Conservation (phyloP, 192 early-diverging fungal species). For the Allomyces javanicus region DNA sequence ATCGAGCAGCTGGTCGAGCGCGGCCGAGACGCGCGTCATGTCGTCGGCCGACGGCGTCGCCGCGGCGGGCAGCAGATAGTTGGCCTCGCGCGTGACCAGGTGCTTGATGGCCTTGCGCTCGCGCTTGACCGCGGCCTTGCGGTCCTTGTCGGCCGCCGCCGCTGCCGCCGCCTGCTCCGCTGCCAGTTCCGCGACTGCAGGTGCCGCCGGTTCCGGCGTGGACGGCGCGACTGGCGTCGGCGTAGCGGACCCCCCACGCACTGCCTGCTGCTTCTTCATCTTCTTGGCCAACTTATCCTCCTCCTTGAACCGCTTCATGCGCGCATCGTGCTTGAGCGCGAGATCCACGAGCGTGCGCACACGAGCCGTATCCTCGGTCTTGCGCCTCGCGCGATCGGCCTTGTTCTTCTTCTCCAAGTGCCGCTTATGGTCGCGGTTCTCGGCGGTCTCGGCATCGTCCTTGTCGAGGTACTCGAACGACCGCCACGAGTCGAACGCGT, state of each 20-base stretch:
- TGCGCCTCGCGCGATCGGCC: constrained; percentile 68
- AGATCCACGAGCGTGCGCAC: constrained; percentile 37
- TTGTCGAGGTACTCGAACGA: constrained; percentile 96
- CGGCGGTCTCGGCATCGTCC: constrained; percentile 45
- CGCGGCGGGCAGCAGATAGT: constrained; percentile 19
- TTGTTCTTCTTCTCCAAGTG: constrained; percentile 89
- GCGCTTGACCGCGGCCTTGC: constrained; percentile 38
- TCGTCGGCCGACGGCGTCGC: constrained; percentile 8
- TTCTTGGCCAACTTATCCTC: constrained; percentile 44
- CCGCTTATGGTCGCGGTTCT: constrained; percentile 78
- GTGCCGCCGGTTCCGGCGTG: constrained; percentile 11
- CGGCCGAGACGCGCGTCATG: constrained; percentile 13
- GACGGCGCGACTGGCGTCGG: background rate
- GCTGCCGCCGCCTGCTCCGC: constrained; percentile 10
- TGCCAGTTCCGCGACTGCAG: constrained; percentile 11
- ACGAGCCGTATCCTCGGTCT: constrained; percentile 71
- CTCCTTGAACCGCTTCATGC: constrained; percentile 50
- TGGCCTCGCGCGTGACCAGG: constrained; percentile 21
- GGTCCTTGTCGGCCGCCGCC: constrained; percentile 12
- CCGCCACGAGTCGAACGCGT: constrained; percentile 75
- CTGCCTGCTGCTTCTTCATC: constrained; percentile 40
- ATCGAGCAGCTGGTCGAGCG: constrained; percentile 19
- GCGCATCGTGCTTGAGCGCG: constrained; percentile 49
- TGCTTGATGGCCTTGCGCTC: constrained; percentile 51
- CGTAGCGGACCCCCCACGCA: constrained; percentile 4